phyloP scores from a whole-genome alignment of 1,284 basidiomycete species.

The Naganishia sp. region DNA sequence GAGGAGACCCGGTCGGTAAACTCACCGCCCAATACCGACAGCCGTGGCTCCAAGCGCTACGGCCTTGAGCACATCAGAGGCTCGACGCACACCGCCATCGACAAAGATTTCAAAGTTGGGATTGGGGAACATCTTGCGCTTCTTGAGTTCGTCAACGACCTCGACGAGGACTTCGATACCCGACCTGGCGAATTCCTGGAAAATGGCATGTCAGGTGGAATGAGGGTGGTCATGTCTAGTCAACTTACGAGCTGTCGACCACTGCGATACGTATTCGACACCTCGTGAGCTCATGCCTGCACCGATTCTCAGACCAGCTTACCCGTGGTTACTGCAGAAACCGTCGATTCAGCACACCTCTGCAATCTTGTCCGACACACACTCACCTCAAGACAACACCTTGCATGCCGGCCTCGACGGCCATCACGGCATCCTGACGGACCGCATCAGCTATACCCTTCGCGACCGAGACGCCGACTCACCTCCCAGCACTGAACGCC shows the following conservation, averaged over 20 bases:
- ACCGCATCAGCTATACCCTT: constrained; percentile 2
- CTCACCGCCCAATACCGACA: constrained; percentile 60
- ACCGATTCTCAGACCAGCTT: constrained; percentile 15
- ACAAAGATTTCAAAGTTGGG: constrained; percentile 81
- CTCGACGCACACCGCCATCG: constrained; percentile 87
- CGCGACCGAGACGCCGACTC: constrained; percentile 33
- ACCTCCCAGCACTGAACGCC: constrained; percentile 91
- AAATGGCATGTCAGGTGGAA: neutral
- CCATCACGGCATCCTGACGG: constrained; percentile 73
- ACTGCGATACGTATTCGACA: constrained; percentile 8
- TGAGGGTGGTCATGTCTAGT: constrained; percentile 10
- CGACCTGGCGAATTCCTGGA: constrained; percentile 76
- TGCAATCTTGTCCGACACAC: constrained; percentile 31
- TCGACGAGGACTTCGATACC: constrained; percentile 87
- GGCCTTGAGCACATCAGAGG: constrained; percentile 90
- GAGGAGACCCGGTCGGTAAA: constrained; percentile 3
- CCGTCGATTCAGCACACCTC: no score
- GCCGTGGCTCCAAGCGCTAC: constrained; percentile 88
- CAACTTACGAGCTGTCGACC: constrained; percentile 70
- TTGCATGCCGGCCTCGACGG: constrained; percentile 76
- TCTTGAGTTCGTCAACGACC: constrained; percentile 73
- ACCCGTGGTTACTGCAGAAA: constrained; percentile 70
- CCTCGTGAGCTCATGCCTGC: neutral
- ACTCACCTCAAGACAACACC: constrained; percentile 70
- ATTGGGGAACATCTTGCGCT: constrained; percentile 61